Evolutionary conservation across 2,329 filamentous ascomycete genomes (phyloP), one percentile per base, ranked within the genome.

Genomic region (Xylariaceae sp.): DNA sequence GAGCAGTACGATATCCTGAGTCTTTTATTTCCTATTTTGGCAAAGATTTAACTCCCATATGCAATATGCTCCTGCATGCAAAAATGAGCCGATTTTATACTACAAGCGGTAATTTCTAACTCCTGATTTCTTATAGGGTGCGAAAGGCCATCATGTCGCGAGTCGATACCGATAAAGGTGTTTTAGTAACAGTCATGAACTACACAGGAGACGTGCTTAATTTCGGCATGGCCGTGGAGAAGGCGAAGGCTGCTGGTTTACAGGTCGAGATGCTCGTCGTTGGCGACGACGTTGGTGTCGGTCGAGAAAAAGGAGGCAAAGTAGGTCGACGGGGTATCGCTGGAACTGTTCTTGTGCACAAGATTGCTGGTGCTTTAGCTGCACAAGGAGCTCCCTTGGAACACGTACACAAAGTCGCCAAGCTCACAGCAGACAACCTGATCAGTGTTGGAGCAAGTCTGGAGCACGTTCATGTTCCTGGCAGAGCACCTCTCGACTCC

Each of bases 141-240:
- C 85, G 91, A 53, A 81, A 84, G 64, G 91, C 87, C 57, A 88
- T 96, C 50, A 84, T 88, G 69, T 83, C 86, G 37, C 82, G 90
- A 17, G 89, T 96, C 3, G 86, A 90, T 59, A 82, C 83, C 3
- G 80, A 83, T 40, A 83, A 85, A 60, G 94, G 93, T 21, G 89
- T 96, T 1, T 74, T 97, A 36, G 89, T 96, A n/a, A 88, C 93
- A 5, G 90, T 96, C 26, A 96, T 96, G 91, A 97, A 97, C 74
- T 96, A 96, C 75, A 96, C 92, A 1, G 90, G 90, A 33, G 90
- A 93, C 72, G 85, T 96, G 51, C 82, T 97, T 65, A 96, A 96
- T 76, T 97, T 97, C 71, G 93, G 92, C 53, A 89, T 97, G 83
- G 93, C 89, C 0, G 91, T 95, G 7, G 94, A 97, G 75, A 96